These are phyloP conservation scores for Lactarius deliciosus DNA, from an alignment of 768 basidiomycete genomes.

Conservation along the genomic window DNA sequence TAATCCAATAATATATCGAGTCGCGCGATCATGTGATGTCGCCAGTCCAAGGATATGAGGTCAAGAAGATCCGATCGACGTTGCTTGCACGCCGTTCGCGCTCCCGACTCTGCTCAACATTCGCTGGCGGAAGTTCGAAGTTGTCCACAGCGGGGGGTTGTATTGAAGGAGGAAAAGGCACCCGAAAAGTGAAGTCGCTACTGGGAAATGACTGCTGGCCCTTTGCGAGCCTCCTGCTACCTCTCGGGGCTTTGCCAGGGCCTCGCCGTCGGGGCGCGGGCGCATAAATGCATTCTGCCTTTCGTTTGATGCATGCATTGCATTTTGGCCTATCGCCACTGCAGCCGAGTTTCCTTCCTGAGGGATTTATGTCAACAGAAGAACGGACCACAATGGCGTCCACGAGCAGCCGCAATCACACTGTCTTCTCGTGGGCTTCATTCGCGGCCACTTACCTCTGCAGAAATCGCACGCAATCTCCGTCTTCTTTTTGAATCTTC, in stretches of 20 bases:
- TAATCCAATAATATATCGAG: slow-evolving; percentile 3
- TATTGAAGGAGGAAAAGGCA: slow-evolving; percentile 12
- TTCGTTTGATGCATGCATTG: slow-evolving; percentile 57
- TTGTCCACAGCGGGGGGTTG: not conserved
- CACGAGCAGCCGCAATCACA: slow-evolving; percentile 24
- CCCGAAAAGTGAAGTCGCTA: slow-evolving; percentile 4
- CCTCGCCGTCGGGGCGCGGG: slow-evolving; percentile 58
- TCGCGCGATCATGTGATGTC: slow-evolving; percentile 15
- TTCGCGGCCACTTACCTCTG: slow-evolving; percentile 50
- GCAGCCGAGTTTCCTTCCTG: slow-evolving; percentile 75
- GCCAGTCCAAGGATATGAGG: slow-evolving; percentile 7
- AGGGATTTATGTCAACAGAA: slow-evolving; percentile 20
- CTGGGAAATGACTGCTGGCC: slow-evolving; percentile 10
- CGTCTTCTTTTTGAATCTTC: slow-evolving; percentile 44
- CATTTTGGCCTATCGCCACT: slow-evolving; percentile 66
- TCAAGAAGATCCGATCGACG: slow-evolving; percentile 11
- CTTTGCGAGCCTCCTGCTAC: slow-evolving; percentile 35
- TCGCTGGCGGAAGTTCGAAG: slow-evolving; percentile 1
- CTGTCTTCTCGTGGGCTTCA: slow-evolving; percentile 13
- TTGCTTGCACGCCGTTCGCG: slow-evolving; percentile 7
- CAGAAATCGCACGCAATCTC: slow-evolving; percentile 76
- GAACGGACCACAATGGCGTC: slow-evolving; percentile 9
- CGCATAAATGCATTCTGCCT: slow-evolving; percentile 54
- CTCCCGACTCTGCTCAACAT: slow-evolving; percentile 9
- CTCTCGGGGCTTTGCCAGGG: slow-evolving; percentile 72